Evolutionary conservation across 2,329 filamentous ascomycete species (phyloP), one percentile per base, ranked within the genome.

Genomic region (Fulvia fulva): DNA sequence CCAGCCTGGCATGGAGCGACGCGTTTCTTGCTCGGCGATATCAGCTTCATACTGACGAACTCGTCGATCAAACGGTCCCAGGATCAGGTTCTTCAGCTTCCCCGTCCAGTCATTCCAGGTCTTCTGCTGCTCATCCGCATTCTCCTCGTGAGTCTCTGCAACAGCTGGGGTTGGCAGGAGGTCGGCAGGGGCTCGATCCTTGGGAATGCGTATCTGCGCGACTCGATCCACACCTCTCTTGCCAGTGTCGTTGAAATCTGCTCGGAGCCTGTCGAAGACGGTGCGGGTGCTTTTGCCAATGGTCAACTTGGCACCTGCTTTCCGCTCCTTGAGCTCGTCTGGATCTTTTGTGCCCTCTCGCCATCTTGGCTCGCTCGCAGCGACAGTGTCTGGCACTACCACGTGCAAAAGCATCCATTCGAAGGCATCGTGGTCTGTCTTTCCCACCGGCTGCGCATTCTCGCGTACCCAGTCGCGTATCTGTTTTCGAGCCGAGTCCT

Each of bases 11-110:
- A 99, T 77, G 32, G 81, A 87, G 49, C 93, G 83, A 72, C 97
- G 92, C 0, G 87, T 84, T 67, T 97, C 93, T 70, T 92, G 94
- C 73, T 97, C 94, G 62, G 90, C 89, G 65, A 99, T 96, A 66
- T 99, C 94, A 59, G 97, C 92, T 74, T 99, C 94, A 72, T 99
- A 99, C 68, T 97, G 93, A 21, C 84, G 86, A 1, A 99, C 94
- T 8, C 94, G 85, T 66, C 87, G 81, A 75, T 97, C 93, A 71
- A 99, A 99, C 1, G 92, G 96, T 5, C 85, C 84, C 25, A 99
- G 77, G 53, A 99, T 97, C 25, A 91, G 80, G 53, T 83, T 86
- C 76, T 97, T 97, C 68, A 97, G 83, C 73, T 95, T 96, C 55
- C 85, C 80, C 45, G 97, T 83, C 22, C 97, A 76, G 68, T 97